A percentile compares a stretch with the other conserved stretches of the same genome.
Conservation (phyloP, 768 basidiomycete species). For the Suillus weaverae region DNA sequence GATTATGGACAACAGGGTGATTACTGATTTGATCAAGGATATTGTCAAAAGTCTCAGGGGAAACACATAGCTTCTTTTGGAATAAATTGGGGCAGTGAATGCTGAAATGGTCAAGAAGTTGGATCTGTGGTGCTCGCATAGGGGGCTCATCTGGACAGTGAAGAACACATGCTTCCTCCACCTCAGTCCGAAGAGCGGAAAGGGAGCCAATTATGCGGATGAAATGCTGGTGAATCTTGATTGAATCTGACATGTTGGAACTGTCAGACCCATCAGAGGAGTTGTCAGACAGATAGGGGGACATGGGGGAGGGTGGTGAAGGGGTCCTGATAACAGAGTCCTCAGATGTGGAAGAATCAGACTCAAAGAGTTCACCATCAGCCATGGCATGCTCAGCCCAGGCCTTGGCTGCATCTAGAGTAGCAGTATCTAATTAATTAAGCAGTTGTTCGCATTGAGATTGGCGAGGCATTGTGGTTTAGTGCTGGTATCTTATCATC, state of each 20-base stretch:
- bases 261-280: not conserved
- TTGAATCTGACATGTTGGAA: not conserved
- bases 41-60: conserved; percentile 26
- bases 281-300: not conserved
- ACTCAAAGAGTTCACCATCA: too few relatives aligned
- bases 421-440: too few relatives aligned
- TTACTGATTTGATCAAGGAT: conserved; percentile 8
- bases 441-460: too few relatives aligned
- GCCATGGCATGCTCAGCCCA: too few relatives aligned
- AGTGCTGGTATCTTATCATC: too few relatives aligned
- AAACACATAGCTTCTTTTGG: conserved; percentile 24
- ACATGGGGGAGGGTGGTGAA: not conserved
- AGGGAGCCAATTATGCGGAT: not conserved
- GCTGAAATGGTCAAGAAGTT: conserved; percentile 5
- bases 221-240: not conserved
- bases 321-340: not conserved
- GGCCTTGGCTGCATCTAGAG: too few relatives aligned
- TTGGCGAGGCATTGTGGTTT: too few relatives aligned
- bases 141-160: not conserved
- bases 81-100: conserved; percentile 22
- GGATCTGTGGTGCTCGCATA: conserved; percentile 6
- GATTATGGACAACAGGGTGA: not conserved
- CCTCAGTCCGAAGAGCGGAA: not conserved
- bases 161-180: conserved; percentile 4
- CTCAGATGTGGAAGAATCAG: too few relatives aligned